Evolutionary conservation across 306 rosid species (phyloP), one percentile per base, ranked within the genome.

Genomic region (Coriaria nepalensis): DNA sequence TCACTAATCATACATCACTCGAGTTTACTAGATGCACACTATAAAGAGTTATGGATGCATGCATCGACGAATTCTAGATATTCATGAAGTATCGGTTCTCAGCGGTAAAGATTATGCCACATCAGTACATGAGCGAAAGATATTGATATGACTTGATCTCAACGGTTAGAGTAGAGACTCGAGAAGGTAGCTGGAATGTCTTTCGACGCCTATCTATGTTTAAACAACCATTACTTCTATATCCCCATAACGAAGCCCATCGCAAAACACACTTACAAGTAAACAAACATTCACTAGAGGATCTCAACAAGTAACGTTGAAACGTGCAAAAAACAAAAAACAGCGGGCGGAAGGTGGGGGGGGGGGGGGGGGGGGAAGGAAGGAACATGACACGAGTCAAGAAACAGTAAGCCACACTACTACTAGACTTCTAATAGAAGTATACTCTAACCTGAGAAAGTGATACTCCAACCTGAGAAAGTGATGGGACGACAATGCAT

Each of bases 281-380:
- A 20, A 3, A 1, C 3, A 20, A 20, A 20, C 29, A 20, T 20
- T 20, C 29, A 20, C 29, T 20, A 20, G 29, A 20, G 46, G 63
- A 33, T 4, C 63, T 47, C n/a, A 46, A 44, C n/a, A n/a, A 13
- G 40, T 45, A 10, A 37, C 14, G 40, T 56, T 44, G 35, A 20
- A 12, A 29, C 11, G 55, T 39, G 39, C 56, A 41, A 10, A 63
- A 6, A 63, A 7, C 39, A 32, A 34, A 47, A 45, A 48, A 47
- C 38, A 44, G 48, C 37, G 39, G 20, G n/a, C n/a, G n/a, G 12
- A 2, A 63, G 36, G 55, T 52, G 13, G 68, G 60, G 55, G 57
- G 53, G 48, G 43, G 47, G 57, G 57, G 64, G n/a, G 13, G 68
- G 60, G 55, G 57, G 53, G 48, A 37, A 53, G 57, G 57, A 60